Evolutionary conservation across 2,329 filamentous ascomycete species (phyloP).

Genomic region (Trichophyton simii): DNA sequence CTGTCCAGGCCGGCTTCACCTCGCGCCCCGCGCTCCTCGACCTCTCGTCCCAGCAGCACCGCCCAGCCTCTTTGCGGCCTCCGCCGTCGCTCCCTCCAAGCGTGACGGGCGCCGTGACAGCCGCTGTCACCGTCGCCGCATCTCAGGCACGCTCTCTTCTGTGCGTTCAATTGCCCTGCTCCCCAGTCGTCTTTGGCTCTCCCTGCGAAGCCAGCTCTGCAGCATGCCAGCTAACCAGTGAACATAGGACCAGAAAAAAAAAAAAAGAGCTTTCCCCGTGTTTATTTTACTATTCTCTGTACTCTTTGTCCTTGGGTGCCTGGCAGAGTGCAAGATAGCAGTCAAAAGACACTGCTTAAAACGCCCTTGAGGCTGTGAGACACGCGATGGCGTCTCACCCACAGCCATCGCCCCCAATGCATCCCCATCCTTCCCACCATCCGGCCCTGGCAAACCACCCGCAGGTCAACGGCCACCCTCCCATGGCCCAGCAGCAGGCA

Average conservation of each 20-base stretch:
- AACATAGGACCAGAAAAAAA: not conserved
- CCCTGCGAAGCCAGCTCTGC: not conserved
- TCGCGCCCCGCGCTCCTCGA: not conserved
- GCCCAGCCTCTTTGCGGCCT: not conserved
- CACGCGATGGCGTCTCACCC: slow-evolving; percentile 54
- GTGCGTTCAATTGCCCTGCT: not conserved
- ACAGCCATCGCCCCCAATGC: slow-evolving; percentile 67
- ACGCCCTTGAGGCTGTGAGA: not conserved
- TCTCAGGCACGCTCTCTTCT: not conserved
- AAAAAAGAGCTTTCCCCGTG: not conserved
- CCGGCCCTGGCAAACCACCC: slow-evolving; percentile 51
- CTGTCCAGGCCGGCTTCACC: not conserved
- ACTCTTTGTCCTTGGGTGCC: not conserved
- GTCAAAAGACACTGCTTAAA: not conserved
- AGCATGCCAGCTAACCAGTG: too few species aligned
- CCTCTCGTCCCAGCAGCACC: not conserved
- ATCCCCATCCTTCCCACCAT: slow-evolving; percentile 51
- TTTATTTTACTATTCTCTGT: slow-evolving; percentile 5
- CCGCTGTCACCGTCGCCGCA: not conserved
- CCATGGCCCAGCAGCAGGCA: slow-evolving; percentile 23
- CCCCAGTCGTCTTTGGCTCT: not conserved
- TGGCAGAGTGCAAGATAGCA: not conserved
- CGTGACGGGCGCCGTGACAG: not conserved
- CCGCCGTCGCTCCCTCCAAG: not conserved
- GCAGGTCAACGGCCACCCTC: slow-evolving; percentile 39